These are phyloP conservation scores for Hypseocharis bilobata DNA, from an alignment of 441 rosid species.

Conservation along the genomic window DNA sequence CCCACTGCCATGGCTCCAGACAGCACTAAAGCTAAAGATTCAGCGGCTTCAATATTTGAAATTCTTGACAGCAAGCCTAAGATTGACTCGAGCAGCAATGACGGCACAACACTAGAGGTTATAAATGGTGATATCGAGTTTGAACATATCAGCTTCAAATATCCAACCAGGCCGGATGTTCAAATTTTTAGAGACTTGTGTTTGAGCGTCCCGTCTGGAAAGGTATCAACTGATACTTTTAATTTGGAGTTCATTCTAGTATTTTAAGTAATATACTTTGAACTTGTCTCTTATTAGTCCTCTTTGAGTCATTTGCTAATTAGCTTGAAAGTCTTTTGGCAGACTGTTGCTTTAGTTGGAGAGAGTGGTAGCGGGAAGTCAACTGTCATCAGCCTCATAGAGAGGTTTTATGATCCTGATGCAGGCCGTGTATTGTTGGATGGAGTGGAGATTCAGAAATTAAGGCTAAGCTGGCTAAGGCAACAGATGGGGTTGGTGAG, in stretches of 20 bases:
- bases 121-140: slow-evolving; percentile 45
- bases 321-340: slow-evolving; percentile 5
- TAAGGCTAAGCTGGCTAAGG: slow-evolving; percentile 62
- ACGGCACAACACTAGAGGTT: slow-evolving; percentile 34
- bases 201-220: slow-evolving; percentile 50
- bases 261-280: no score
- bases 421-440: slow-evolving; percentile 62
- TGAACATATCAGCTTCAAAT: slow-evolving; percentile 47
- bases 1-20: slow-evolving; percentile 52
- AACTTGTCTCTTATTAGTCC: no score
- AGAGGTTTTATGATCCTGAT: slow-evolving; percentile 69
- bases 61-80: slow-evolving; percentile 46
- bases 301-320: no score
- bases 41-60: slow-evolving; percentile 51
- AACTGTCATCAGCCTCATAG: slow-evolving; percentile 51
- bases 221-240: slow-evolving; percentile 37
- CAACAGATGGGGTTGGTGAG: slow-evolving; percentile 69
- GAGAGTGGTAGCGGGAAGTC: slow-evolving; percentile 87
- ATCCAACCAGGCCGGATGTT: slow-evolving; percentile 50
- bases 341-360: slow-evolving; percentile 84
- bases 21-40: slow-evolving; percentile 43
- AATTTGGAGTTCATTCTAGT: no score
- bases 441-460: slow-evolving; percentile 46
- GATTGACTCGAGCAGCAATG: slow-evolving; percentile 47
- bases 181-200: slow-evolving; percentile 45